Evolutionary conservation across 2,329 filamentous ascomycete genomes (phyloP), one percentile per base, ranked within the genome.

Genomic region (Penicillium janthinellum): DNA sequence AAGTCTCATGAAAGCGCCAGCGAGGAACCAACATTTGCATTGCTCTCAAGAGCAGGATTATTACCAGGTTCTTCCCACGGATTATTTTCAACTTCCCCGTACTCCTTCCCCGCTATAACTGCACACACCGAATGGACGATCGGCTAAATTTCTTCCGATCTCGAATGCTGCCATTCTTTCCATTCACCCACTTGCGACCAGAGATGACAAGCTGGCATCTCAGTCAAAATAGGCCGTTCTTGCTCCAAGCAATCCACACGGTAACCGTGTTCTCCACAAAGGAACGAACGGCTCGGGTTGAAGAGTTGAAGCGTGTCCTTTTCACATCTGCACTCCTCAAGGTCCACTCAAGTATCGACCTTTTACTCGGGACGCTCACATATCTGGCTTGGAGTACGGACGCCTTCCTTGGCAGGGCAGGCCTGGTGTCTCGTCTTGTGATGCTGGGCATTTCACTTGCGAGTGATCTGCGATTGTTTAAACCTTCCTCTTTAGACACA

Each of bases 311-410:
- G 57, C 67, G 37, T 10, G 28, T 66, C 1, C n/a, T 78, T 5
- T 70, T 66, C 22, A 67, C 67, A 48, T 71, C 71, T 11, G 64
- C 69, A 4, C 53, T 77, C 12, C 37, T 73, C 10, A 56, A 72
- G 31, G 66, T 67, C 17, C 60, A 73, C 54, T 72, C 70, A 41
- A 72, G 58, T 54, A 73, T 77, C 3, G 76, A 79, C 58, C 56
- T 78, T 48, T 67, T 79, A 5, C 69, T 76, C 12, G 72, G 71
- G 6, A 17, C 76, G 17, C 61, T 79, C n/a, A 75, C 71, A 0
- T 79, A 75, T 57, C 54, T 77, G 35, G 65, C 74, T 50, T 78
- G 76, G 76, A 74, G 75, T 57, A 73, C 67, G 20, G 73, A 77
- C 34, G 55, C 67, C 10, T 73, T 76, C 52, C 71, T 75, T n/a